Conservation (phyloP, 2,329 filamentous ascomycete genomes). For the Arthrobotrys musiformis region DNA sequence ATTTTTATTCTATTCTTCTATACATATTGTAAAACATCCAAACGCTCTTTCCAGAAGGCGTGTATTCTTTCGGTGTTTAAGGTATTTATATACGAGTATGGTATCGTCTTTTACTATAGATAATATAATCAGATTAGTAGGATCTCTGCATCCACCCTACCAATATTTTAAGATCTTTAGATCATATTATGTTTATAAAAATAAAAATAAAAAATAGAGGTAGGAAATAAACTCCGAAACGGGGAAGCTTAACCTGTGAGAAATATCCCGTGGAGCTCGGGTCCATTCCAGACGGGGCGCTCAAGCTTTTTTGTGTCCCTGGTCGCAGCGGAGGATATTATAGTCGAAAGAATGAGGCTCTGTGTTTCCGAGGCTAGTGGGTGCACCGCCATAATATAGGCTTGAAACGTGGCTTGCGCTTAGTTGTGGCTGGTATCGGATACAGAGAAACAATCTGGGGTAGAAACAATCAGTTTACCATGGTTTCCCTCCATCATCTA, state of each 20-base stretch:
- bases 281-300: too few species aligned
- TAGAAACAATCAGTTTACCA: neutral
- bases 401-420: neutral
- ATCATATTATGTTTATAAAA: too few species aligned
- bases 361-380: neutral
- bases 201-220: too few species aligned
- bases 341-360: too few species aligned
- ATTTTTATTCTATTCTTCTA: neutral
- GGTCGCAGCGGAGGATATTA: too few species aligned
- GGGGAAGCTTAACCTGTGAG: too few species aligned
- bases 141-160: neutral
- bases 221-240: too few species aligned
- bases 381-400: neutral
- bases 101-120: slow-evolving; percentile 3
- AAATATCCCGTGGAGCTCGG: too few species aligned
- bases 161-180: neutral
- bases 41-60: neutral
- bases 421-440: neutral
- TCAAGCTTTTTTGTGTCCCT: too few species aligned
- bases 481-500: too few species aligned
- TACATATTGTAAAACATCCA: neutral
- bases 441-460: neutral
- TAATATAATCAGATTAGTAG: neutral
- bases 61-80: neutral
- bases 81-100: neutral